Percentiles rank a stretch among this genome's conserved stretches.
phyloP scores from a whole-genome alignment of 2,329 filamentous ascomycete species.

The Diaporthe longicolla region DNA sequence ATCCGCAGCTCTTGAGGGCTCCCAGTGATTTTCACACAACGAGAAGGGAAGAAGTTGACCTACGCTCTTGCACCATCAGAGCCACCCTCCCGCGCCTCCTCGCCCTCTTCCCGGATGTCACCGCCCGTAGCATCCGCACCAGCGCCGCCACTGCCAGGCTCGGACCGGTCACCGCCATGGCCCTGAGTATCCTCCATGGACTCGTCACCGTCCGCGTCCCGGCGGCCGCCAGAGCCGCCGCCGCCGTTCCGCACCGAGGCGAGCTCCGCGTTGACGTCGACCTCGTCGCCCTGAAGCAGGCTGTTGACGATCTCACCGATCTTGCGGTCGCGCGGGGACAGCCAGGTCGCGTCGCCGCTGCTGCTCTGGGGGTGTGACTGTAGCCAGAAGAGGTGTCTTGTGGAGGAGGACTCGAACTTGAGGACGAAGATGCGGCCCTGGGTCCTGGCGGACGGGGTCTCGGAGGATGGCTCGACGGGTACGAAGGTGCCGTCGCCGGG shows the following conservation, averaged over 20 bases:
- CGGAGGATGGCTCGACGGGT: constrained; percentile 77
- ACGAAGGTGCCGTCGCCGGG: constrained; percentile 89
- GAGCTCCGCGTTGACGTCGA: constrained; percentile 83
- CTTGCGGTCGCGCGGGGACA: constrained; percentile 88
- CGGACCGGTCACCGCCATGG: constrained; percentile 70
- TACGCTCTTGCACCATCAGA: constrained; percentile 99
- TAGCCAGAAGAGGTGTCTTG: constrained; percentile 95
- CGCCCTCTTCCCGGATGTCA: constrained; percentile 91
- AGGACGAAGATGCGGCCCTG: constrained; percentile 94
- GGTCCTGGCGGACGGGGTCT: constrained; percentile 73
- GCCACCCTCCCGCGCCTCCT: constrained; percentile 89
- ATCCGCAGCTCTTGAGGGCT: background rate
- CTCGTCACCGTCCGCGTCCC: constrained; percentile 73
- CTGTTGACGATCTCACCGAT: constrained; percentile 89
- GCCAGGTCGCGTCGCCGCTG: constrained; percentile 79
- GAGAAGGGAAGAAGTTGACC: constrained; percentile 69
- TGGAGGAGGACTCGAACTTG: constrained; percentile 93
- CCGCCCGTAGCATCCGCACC: constrained; percentile 90
- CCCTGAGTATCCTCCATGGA: constrained; percentile 84
- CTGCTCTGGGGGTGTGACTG: constrained; percentile 88
- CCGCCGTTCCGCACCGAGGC: constrained; percentile 70
- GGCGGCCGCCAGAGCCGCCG: constrained; percentile 61
- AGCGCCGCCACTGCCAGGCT: constrained; percentile 81
- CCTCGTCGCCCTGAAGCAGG: constrained; percentile 89
- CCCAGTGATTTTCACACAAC: constrained; percentile 6